Evolutionary conservation across 1,284 basidiomycete species (phyloP), one percentile per base, ranked within the genome.

Genomic region (Cryptococcus hybrid): DNA sequence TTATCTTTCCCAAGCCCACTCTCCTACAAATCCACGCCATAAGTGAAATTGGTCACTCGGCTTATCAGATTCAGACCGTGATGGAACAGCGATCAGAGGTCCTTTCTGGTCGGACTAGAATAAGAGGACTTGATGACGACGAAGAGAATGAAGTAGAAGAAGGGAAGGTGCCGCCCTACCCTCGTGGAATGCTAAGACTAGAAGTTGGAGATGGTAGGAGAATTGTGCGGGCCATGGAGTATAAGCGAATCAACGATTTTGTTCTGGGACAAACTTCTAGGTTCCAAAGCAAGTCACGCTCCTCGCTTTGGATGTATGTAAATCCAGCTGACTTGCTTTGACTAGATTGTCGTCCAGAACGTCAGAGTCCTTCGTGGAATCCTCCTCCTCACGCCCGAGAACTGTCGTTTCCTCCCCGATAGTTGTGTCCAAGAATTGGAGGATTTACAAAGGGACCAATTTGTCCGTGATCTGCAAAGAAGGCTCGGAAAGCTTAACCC

Each of bases 51-150:
- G 75, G 73, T 5, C 62, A 64, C 8, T 72, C 68, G 1, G 77
- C 75, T 3, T 74, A 76, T 53, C 61, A 71, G 42, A 70, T 76
- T 4, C 64, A 69, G 38, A 74, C 66, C 12, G 61, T 66, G 2
- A 68, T 72, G 54, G 74, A 78, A 51, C 67, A 69, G 55, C 68
- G 77, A 2, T 65, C 68, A 24, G 77, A 78, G 45, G 67, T 77
- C 1, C 54, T 78, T 11, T 68, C 68, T 0, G 77, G 77, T 37
- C 63, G 60, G 18, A 72, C 66, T 43, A 58, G 68, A 13, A 76
- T 78, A 38, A 51, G 76, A 11, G 55, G 74, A 35, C 69, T 78
- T 60, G 69, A 67, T 43, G 74, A 77, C 46, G 56, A 65, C 36
- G 59, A 57, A 15, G 61, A 69, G 47, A 61, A 65, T 15, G 64